Evolutionary conservation across 768 basidiomycete species (phyloP).

Genomic region (Boletus sensibilis): DNA sequence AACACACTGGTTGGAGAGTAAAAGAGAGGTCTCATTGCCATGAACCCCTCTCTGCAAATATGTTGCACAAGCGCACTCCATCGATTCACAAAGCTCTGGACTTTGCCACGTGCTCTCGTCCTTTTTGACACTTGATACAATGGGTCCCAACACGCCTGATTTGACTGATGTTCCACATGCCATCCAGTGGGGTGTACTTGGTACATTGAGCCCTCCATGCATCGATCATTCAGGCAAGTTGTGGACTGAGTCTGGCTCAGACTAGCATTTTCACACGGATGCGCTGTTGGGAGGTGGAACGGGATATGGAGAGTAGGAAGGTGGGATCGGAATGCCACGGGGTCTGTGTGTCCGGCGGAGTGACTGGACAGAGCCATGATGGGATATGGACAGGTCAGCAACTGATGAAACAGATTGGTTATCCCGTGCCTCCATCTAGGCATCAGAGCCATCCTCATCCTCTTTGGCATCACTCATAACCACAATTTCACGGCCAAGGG

Average conservation of each 20-base stretch:
- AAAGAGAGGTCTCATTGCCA: slow-evolving; percentile 7
- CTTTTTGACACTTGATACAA: slow-evolving; percentile 37
- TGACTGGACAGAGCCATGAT: slow-evolving; percentile 27
- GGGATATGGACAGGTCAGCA: slow-evolving; percentile 24
- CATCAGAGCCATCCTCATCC: slow-evolving; percentile 71
- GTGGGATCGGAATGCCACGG: slow-evolving; percentile 25
- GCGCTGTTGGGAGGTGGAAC: slow-evolving; percentile 28
- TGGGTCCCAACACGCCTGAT: slow-evolving; percentile 26
- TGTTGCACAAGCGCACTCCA: slow-evolving; percentile 62
- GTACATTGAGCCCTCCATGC: slow-evolving; percentile 7
- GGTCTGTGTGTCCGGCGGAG: slow-evolving; percentile 24
- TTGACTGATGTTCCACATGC: slow-evolving; percentile 38
- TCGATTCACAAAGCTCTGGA: slow-evolving; percentile 64
- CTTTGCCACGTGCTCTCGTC: slow-evolving; percentile 56
- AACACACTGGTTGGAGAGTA: neutral
- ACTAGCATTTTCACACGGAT: slow-evolving; percentile 37
- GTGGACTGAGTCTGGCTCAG: slow-evolving; percentile 26
- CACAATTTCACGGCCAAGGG: slow-evolving; percentile 75
- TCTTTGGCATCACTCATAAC: slow-evolving; percentile 72
- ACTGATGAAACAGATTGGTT: neutral
- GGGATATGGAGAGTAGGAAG: slow-evolving; percentile 30
- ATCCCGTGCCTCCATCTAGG: slow-evolving; percentile 69
- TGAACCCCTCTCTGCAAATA: slow-evolving; percentile 19
- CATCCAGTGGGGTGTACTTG: slow-evolving; percentile 17
- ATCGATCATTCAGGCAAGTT: slow-evolving; percentile 24